Base-by-base conservation (phyloP, 2,329 filamentous ascomycete genomes). In the Aspergillus hiratsukae region DNA sequence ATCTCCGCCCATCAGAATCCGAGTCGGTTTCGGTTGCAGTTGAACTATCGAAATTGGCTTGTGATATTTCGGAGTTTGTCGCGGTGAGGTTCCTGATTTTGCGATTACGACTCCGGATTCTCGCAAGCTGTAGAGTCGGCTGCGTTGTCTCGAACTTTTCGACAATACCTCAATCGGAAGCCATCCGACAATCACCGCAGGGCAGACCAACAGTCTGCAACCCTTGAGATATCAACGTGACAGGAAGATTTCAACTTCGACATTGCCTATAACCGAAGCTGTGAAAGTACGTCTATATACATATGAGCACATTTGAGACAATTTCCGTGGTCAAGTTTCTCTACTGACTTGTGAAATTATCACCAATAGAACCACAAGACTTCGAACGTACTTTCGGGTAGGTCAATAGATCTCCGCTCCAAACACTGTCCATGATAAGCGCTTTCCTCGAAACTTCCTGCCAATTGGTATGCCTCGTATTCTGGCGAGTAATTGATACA, bases 401-500 rank as follows among this genome's bases (percentile, higher is more conserved):
- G 21, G 43, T 46, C 43, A 23, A 11, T 14, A 46, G 43, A 46
- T 25, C 17, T 23, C 21, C 9, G 3, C 21, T 7, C 23, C 11
- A 3, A 8, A 25, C 9, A 23, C 43, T 23, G 19, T 14, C 43
- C 43, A 14, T 46, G 9, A 7, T 19, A 46, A 46, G 19, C 43
- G 19, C 14, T 17, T 21, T 17, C 11, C 19, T 46, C 14, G 21
- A 14, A 27, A 6, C 14, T 25, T 25, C 43, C 11, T 46, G 10
- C 43, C 43, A 23, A 23, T 21, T 25, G 43, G 9, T 14, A 25
- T 46, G 19, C 25, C 11, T 52, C 49, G n/a, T 17, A 28, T 54
- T 53, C 41, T 27, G 37, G 49, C 31, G 40, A 45, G 35, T 49
- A n/a, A 48, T 56, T 43, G 43, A 49, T 46, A 49, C 54, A 59